These are phyloP conservation scores for Hypoxylon fragiforme DNA, from an alignment of 495 filamentous ascomycete genomes.

Conservation along the genomic window DNA sequence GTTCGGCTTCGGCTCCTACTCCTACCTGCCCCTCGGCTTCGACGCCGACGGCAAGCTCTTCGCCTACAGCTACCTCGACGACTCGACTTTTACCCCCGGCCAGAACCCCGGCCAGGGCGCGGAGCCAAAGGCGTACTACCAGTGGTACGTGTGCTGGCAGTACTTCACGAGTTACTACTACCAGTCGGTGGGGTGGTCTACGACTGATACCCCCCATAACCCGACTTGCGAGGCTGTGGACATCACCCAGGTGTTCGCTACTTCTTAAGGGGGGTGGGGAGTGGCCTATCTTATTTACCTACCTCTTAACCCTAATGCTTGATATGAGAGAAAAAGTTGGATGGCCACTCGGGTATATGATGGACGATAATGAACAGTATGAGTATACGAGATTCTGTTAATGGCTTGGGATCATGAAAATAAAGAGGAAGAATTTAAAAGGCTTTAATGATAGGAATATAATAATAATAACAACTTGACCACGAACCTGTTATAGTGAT, in stretches of 20 bases:
- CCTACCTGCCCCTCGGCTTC: conserved; percentile 51
- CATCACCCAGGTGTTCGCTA: conserved; percentile 37
- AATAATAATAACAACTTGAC: too few species aligned
- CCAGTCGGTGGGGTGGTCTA: conserved; percentile 54
- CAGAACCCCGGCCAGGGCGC: conserved; percentile 16
- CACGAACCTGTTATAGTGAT: too few species aligned
- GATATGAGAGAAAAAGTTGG: too few species aligned
- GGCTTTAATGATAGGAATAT: too few species aligned
- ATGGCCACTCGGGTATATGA: too few species aligned
- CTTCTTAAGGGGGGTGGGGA: conserved; percentile 1
- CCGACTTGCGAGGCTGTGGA: conserved; percentile 57
- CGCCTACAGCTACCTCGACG: conserved; percentile 51
- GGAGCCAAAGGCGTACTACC: conserved; percentile 31
- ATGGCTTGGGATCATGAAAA: too few species aligned
- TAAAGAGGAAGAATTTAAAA: too few species aligned
- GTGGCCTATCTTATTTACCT: too few species aligned
- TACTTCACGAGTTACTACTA: conserved; percentile 56
- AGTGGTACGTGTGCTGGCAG: conserved; percentile 59
- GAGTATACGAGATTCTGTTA: too few species aligned
- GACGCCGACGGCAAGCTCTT: conserved; percentile 47
- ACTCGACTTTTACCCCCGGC: conserved; percentile 35
- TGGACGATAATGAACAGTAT: too few species aligned
- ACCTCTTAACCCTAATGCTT: too few species aligned
- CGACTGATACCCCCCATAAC: conserved; percentile 52
- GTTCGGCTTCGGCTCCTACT: conserved; percentile 36